Conservation (phyloP, 345 rosid genomes). For the Salix caprea region DNA sequence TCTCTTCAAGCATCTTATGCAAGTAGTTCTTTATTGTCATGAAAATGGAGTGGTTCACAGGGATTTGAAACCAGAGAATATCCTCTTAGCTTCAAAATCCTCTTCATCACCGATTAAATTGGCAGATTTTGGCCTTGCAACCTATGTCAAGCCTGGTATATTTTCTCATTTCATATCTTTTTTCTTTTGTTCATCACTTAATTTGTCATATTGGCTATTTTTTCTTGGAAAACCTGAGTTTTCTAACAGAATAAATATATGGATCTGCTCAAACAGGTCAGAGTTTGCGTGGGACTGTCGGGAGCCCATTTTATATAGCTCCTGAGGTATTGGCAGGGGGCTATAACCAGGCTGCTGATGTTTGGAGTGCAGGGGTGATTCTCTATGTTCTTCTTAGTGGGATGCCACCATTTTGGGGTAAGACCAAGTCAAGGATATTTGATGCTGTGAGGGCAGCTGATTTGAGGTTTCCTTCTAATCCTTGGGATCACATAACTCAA, state of each 20-base stretch:
- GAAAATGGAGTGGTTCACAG: conserved; percentile 62
- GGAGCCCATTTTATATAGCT: conserved; percentile 73
- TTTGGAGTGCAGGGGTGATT: conserved; percentile 76
- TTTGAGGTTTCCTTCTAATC: conserved; percentile 54
- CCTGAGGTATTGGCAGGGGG: conserved; percentile 65
- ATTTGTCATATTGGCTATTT: neutral
- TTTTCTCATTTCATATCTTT: neutral
- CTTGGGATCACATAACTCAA: conserved; percentile 48
- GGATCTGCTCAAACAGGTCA: conserved; percentile 37
- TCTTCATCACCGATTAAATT: conserved; percentile 57
- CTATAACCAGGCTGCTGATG: conserved; percentile 66
- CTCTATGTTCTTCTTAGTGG: conserved; percentile 64
- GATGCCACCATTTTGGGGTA: conserved; percentile 69
- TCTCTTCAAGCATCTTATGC: conserved; percentile 60
- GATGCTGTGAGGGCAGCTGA: conserved; percentile 60
- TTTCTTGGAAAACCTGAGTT: neutral
- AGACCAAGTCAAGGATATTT: conserved; percentile 63
- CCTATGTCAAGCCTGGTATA: conserved; percentile 54
- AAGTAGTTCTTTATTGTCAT: conserved; percentile 57
- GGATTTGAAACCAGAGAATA: conserved; percentile 70
- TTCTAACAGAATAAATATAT: conserved; percentile 2
- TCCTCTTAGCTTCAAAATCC: conserved; percentile 51
- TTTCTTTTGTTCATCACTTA: neutral
- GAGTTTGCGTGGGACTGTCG: conserved; percentile 59
- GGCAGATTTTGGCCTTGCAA: conserved; percentile 75